phyloP scores from a whole-genome alignment of 2,329 filamentous ascomycete species.

The Ilyonectria sp. region DNA sequence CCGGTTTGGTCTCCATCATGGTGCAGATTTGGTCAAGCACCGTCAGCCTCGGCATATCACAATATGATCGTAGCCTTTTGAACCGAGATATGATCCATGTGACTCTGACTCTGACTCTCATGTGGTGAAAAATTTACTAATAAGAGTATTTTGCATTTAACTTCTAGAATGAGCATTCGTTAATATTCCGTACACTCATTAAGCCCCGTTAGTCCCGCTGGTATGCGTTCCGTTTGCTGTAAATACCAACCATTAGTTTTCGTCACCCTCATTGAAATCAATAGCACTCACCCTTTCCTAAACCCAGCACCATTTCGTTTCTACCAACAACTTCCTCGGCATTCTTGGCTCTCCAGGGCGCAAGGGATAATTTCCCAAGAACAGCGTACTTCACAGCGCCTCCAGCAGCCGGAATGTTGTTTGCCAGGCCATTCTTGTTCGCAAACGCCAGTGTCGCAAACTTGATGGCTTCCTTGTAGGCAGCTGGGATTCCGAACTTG shows the following conservation, averaged over 20 bases:
- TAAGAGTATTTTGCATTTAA: background rate
- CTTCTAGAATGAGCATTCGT: background rate
- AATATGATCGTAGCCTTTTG: background rate
- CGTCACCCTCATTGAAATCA: background rate
- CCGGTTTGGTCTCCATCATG: background rate
- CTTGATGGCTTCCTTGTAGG: conserved; percentile 52
- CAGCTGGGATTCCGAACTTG: conserved; percentile 48
- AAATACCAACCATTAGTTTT: background rate
- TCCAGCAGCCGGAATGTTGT: conserved; percentile 49
- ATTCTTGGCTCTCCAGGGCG: conserved; percentile 30
- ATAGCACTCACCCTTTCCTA: background rate
- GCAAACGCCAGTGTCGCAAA: conserved; percentile 51
- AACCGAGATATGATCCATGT: background rate
- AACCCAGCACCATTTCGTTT: conserved; percentile 3
- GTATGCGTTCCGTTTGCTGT: background rate
- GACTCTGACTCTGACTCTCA: background rate
- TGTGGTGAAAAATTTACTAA: background rate
- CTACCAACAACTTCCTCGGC: background rate
- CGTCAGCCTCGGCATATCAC: background rate
- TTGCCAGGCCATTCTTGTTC: conserved; percentile 44
- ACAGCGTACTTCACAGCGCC: conserved; percentile 48
- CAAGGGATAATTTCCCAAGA: conserved; percentile 48
- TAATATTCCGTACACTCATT: too few species aligned
- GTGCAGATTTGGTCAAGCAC: background rate
- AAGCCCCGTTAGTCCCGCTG: too few species aligned